These are phyloP conservation scores for Cordia subcordata DNA, from an alignment of 257 asterid species.

Conservation along the genomic window DNA sequence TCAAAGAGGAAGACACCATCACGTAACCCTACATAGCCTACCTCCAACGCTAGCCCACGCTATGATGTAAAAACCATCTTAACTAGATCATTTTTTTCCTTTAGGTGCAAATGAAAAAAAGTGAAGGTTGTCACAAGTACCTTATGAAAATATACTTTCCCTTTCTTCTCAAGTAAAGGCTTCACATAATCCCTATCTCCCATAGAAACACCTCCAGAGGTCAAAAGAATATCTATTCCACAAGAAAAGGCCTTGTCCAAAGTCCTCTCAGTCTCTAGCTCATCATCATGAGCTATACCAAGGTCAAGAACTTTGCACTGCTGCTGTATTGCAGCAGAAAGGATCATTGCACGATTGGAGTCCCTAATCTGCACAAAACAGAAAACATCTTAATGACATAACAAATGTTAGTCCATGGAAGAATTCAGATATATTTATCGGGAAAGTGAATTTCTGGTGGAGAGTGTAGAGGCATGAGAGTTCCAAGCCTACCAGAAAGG, in stretches of 20 bases:
- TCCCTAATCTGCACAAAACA: slow-evolving; percentile 72
- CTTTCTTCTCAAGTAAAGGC: slow-evolving; percentile 81
- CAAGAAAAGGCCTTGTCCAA: slow-evolving; percentile 65
- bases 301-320: slow-evolving; percentile 82
- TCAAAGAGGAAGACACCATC: background rate
- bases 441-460: background rate
- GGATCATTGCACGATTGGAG: slow-evolving; percentile 94
- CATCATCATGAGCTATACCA: slow-evolving; percentile 77
- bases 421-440: background rate
- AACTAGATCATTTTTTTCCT: background rate
- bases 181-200: slow-evolving; percentile 95
- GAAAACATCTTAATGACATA: background rate
- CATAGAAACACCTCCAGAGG: slow-evolving; percentile 99
- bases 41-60: background rate
- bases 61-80: background rate
- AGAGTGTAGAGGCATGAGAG: background rate
- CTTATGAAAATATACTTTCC: slow-evolving; percentile 72
- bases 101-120: background rate
- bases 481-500: background rate
- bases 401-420: background rate
- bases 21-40: background rate
- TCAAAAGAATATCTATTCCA: slow-evolving; percentile 70
- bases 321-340: slow-evolving; percentile 68
- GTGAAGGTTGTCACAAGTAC: slow-evolving; percentile 31
- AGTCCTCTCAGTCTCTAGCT: slow-evolving; percentile 54